Evolutionary conservation across 768 basidiomycete genomes (phyloP).

Genomic region (Galerina sulciceps): DNA sequence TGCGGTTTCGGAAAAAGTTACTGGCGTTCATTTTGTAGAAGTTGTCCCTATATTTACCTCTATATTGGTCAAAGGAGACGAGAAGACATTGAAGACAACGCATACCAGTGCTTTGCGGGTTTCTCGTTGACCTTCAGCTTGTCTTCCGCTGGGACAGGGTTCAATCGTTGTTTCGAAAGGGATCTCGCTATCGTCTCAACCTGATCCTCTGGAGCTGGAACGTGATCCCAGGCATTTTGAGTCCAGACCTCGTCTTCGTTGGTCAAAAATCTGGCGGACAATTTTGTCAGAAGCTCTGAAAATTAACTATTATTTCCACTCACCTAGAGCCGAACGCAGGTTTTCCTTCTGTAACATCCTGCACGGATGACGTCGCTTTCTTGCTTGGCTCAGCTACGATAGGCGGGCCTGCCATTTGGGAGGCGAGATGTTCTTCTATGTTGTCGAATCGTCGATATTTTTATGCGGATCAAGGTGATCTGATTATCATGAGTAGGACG

Average conservation of each 20-base stretch:
- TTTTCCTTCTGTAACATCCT: conserved; percentile 54
- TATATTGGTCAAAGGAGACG: background rate
- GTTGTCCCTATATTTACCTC: conserved; percentile 67
- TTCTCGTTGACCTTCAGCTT: conserved; percentile 73
- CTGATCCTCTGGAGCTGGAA: conserved; percentile 83
- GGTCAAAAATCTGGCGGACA: conserved; percentile 61
- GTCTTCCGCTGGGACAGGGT: conserved; percentile 77
- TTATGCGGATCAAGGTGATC: too few species aligned
- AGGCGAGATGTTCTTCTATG: too few species aligned
- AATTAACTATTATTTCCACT: conserved; percentile 9
- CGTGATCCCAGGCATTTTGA: conserved; percentile 93
- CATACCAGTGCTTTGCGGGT: conserved; percentile 74
- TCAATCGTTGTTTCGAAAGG: conserved; percentile 67
- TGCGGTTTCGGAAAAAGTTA: conserved; percentile 94
- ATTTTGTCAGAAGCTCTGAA: background rate
- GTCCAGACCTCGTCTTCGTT: conserved; percentile 78
- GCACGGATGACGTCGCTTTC: conserved; percentile 67
- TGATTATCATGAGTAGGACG: too few species aligned
- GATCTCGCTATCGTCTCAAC: conserved; percentile 71
- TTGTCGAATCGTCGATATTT: too few species aligned
- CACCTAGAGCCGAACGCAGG: conserved; percentile 78
- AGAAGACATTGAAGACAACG: background rate
- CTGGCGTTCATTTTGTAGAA: conserved; percentile 87
- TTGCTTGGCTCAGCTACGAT: conserved; percentile 17
- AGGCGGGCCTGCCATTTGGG: conserved; percentile 5